A percentile compares a stretch with the other conserved stretches of the same genome.
Conservation (phyloP, 2,329 filamentous ascomycete genomes). For the Aspergillus novofumigatus region DNA sequence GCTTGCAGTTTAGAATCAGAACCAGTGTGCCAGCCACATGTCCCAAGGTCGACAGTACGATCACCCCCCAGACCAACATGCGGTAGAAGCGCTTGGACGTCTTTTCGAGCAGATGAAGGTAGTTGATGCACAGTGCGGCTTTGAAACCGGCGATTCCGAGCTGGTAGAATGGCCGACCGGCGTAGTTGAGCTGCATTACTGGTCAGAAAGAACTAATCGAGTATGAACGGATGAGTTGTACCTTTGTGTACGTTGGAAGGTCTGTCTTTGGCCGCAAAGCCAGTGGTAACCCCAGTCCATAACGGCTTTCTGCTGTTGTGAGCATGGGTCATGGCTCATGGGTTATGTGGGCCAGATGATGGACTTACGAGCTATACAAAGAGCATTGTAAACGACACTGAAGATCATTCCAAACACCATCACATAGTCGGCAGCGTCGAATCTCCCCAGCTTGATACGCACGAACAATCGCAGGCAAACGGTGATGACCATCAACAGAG, state of each 20-base stretch:
- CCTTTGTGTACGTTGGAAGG: constrained; percentile 42
- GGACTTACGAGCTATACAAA: constrained; percentile 49
- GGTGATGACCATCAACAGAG: constrained; percentile 40
- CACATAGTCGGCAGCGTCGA: constrained; percentile 48
- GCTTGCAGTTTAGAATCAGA: constrained; percentile 49
- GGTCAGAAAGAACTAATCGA: neutral
- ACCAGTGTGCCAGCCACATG: constrained; percentile 49
- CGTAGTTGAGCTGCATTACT: constrained; percentile 45
- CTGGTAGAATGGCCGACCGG: constrained; percentile 53
- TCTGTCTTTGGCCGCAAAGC: constrained; percentile 42
- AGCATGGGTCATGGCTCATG: neutral
- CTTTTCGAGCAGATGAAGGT: constrained; percentile 48
- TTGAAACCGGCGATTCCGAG: constrained; percentile 56
- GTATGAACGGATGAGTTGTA: constrained; percentile 1
- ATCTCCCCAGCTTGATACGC: constrained; percentile 40
- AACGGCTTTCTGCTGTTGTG: constrained; percentile 46
- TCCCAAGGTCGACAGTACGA: constrained; percentile 41
- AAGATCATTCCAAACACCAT: constrained; percentile 41
- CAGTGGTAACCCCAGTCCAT: constrained; percentile 50
- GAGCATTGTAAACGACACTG: constrained; percentile 46
- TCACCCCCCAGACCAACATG: constrained; percentile 43
- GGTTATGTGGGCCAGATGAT: neutral
- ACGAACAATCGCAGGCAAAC: constrained; percentile 44
- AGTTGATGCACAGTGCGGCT: constrained; percentile 51
- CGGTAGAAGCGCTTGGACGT: constrained; percentile 47